These are phyloP conservation scores for Bauhinia variegata DNA, from an alignment of 306 rosid genomes.

Conservation along the genomic window DNA sequence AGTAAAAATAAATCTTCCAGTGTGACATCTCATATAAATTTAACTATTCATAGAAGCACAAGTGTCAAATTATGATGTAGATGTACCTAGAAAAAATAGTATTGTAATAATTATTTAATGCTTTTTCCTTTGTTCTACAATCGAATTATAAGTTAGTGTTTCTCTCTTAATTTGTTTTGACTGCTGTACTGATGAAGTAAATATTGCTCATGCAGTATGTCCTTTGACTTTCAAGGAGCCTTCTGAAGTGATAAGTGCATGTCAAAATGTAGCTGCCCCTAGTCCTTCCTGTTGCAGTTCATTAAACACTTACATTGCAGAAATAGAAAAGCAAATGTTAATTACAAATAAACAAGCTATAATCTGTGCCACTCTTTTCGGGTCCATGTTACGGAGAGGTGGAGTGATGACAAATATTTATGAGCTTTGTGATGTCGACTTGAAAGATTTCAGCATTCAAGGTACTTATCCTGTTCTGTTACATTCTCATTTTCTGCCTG, in stretches of 20 bases:
- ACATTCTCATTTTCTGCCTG: constrained; percentile 14
- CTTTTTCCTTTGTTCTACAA: not conserved
- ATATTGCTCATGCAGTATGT: constrained; percentile 68
- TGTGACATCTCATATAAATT: constrained; percentile 9
- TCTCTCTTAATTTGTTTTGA: not conserved
- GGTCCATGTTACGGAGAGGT: constrained; percentile 85
- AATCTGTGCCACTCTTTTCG: constrained; percentile 88
- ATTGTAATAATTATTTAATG: constrained; percentile 9
- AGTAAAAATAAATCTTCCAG: not conserved
- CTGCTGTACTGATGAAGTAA: constrained; percentile 20
- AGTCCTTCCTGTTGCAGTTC: constrained; percentile 95
- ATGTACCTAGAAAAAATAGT: not conserved
- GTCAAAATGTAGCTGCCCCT: constrained; percentile 85
- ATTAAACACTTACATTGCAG: constrained; percentile 73
- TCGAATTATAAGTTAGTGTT: constrained; percentile 21
- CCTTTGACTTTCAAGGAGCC: constrained; percentile 91
- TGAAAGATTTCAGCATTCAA: constrained; percentile 98
- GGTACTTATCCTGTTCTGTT: constrained; percentile 48
- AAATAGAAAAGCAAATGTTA: constrained; percentile 90
- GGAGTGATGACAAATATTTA: constrained; percentile 84
- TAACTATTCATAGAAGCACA: not conserved
- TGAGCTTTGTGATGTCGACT: constrained; percentile 92
- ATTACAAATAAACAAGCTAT: constrained; percentile 97
- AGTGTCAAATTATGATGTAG: not conserved
- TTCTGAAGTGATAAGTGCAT: constrained; percentile 71